These are phyloP conservation scores for Bipolaris zeicola DNA, from an alignment of 2,329 filamentous ascomycete species.

Conservation along the genomic window DNA sequence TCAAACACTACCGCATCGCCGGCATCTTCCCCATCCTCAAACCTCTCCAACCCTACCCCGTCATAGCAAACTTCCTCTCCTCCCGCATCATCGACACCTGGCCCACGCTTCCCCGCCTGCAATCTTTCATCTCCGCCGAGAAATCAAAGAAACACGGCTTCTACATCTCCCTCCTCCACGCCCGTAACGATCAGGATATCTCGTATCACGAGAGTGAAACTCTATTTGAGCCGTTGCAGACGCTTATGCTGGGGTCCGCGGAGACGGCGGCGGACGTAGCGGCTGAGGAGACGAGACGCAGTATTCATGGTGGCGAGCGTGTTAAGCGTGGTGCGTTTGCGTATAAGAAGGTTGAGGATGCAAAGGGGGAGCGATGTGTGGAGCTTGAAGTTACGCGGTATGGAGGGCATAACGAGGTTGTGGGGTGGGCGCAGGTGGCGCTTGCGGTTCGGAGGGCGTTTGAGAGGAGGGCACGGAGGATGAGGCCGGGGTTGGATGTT, in stretches of 20 bases:
- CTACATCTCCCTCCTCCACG: conserved; percentile 72
- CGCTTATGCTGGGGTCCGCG: conserved; percentile 37
- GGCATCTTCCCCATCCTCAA: conserved; percentile 80
- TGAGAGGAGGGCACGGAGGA: conserved; percentile 50
- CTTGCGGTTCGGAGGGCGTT: conserved; percentile 71
- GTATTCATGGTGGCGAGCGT: conserved; percentile 38
- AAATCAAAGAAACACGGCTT: conserved; percentile 2
- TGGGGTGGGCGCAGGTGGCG: conserved; percentile 67
- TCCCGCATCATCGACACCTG: conserved; percentile 77
- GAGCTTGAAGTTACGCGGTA: conserved; percentile 52
- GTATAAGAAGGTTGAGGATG: conserved; percentile 41
- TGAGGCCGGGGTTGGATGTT: conserved; percentile 34
- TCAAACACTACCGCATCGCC: conserved; percentile 78
- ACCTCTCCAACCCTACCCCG: conserved; percentile 71
- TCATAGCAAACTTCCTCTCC: conserved; percentile 65
- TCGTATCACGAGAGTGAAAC: conserved; percentile 68
- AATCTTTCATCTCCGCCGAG: conserved; percentile 49
- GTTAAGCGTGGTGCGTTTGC: conserved; percentile 46
- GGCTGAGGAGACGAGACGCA: conserved; percentile 35
- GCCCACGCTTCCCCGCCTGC: conserved; percentile 72
- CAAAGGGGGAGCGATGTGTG: conserved; percentile 36
- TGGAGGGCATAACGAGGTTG: conserved; percentile 68
- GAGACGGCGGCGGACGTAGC: conserved; percentile 6
- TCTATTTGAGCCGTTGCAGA: conserved; percentile 34
- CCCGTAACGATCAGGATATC: conserved; percentile 81